These are phyloP conservation scores for Neonectria punicea DNA, from an alignment of 2,329 filamentous ascomycete species.

Conservation along the genomic window DNA sequence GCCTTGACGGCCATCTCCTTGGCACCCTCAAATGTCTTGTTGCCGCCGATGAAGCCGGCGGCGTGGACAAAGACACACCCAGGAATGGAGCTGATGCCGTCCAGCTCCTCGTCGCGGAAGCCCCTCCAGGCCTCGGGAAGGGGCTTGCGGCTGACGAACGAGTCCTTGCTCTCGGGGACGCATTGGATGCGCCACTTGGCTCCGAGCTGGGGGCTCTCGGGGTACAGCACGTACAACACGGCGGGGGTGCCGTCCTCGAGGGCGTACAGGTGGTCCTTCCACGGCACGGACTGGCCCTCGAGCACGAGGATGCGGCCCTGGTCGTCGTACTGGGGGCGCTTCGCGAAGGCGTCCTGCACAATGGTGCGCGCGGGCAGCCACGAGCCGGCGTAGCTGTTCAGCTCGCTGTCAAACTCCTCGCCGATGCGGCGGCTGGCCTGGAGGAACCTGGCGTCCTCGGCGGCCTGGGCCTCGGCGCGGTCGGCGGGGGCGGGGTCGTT, in stretches of 20 bases:
- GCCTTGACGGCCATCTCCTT: slow-evolving; percentile 86
- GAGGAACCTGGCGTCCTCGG: slow-evolving; percentile 84
- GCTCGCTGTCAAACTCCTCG: slow-evolving; percentile 84
- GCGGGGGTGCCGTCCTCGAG: slow-evolving; percentile 73
- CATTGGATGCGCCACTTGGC: slow-evolving; percentile 94
- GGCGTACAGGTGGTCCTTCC: slow-evolving; percentile 95
- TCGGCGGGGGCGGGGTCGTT: slow-evolving; percentile 71
- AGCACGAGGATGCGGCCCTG: slow-evolving; percentile 86
- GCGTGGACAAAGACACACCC: slow-evolving; percentile 95
- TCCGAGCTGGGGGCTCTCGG: slow-evolving; percentile 78
- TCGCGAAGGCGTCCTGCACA: slow-evolving; percentile 79
- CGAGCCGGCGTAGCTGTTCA: slow-evolving; percentile 77
- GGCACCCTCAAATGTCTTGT: slow-evolving; percentile 89
- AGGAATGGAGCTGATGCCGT: slow-evolving; percentile 73
- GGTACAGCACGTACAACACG: slow-evolving; percentile 90
- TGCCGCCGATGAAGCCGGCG: slow-evolving; percentile 94
- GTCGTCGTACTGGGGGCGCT: slow-evolving; percentile 74
- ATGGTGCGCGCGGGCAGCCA: slow-evolving; percentile 91
- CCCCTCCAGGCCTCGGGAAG: slow-evolving; percentile 93
- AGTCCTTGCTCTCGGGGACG: slow-evolving; percentile 85
- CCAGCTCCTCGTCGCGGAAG: slow-evolving; percentile 85
- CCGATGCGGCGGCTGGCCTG: slow-evolving; percentile 85
- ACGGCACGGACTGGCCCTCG: slow-evolving; percentile 80
- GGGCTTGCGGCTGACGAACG: slow-evolving; percentile 91
- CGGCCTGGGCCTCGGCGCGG: slow-evolving; percentile 68